These are phyloP conservation scores for Coemansia sp. DNA, from an alignment of 192 early-diverging fungal genomes.

Conservation along the genomic window DNA sequence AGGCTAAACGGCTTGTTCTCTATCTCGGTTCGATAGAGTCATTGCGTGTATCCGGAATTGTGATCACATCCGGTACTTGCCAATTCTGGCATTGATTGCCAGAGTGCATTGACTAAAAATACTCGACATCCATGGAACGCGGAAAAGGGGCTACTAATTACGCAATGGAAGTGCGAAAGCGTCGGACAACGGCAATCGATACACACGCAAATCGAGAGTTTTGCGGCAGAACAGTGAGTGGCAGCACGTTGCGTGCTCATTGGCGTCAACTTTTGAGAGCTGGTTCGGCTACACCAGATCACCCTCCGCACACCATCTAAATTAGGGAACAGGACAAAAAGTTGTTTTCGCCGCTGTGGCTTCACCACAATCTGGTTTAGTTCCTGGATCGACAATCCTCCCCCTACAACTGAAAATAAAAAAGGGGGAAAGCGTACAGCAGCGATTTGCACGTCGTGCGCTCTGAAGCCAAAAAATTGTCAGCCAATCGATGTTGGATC, in stretches of 20 bases:
- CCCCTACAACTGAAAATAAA: background rate
- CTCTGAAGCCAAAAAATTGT: too few relatives aligned
- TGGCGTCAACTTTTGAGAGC: background rate
- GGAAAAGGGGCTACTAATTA: background rate
- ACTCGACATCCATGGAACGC: background rate
- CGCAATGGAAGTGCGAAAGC: background rate
- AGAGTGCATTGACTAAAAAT: slow-evolving; percentile 1
- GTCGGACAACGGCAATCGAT: slow-evolving; percentile 2
- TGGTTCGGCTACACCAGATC: background rate
- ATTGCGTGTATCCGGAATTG: background rate
- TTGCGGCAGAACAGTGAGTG: too few relatives aligned
- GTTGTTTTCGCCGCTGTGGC: background rate
- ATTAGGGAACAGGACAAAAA: background rate
- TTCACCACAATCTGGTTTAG: background rate
- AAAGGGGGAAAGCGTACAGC: background rate
- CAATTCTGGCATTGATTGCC: background rate
- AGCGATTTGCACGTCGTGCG: slow-evolving; percentile 3
- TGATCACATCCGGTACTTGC: background rate
- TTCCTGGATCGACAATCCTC: slow-evolving; percentile 3
- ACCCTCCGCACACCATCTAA: background rate
- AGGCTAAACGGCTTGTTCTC: too few relatives aligned
- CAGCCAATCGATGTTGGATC: background rate
- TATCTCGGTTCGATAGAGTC: too few relatives aligned
- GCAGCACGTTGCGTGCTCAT: background rate
- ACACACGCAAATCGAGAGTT: background rate